These are phyloP conservation scores for Rauvolfia tetraphylla DNA, from an alignment of 257 asterid species.

Conservation along the genomic window DNA sequence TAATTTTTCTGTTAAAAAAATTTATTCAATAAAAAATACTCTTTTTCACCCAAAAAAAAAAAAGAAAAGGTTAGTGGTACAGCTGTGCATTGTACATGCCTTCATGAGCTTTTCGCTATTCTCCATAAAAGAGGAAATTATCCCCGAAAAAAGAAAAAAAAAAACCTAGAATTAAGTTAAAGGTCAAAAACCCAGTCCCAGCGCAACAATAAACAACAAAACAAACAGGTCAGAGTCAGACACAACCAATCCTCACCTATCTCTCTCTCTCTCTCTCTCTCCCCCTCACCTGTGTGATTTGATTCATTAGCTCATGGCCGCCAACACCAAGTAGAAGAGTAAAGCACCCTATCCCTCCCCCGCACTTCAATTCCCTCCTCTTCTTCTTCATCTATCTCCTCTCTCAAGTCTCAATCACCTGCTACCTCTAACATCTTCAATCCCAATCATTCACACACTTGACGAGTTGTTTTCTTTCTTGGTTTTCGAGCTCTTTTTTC, in stretches of 20 bases:
- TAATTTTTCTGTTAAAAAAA: no score
- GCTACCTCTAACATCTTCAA: constrained; percentile 6
- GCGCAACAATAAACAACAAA: constrained; percentile 34
- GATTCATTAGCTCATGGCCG: constrained; percentile 42
- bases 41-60: not conserved
- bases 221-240: constrained; percentile 50
- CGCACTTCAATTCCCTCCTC: not conserved
- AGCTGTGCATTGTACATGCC: not conserved
- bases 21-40: no score
- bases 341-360: constrained; percentile 20
- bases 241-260: constrained; percentile 26
- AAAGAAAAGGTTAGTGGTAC: not conserved
- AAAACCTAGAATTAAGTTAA: constrained; percentile 4
- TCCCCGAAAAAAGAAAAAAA: not conserved
- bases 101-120: constrained; percentile 2
- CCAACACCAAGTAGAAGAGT: constrained; percentile 36
- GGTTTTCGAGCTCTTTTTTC: constrained; percentile 39
- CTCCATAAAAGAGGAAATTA: not conserved
- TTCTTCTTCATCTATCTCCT: constrained; percentile 6
- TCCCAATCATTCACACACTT: not conserved
- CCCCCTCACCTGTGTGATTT: constrained; percentile 9
- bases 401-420: constrained; percentile 4
- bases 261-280: constrained; percentile 21
- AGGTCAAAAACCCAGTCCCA: constrained; percentile 40
- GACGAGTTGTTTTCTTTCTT: constrained; percentile 12